Evolutionary conservation across 805 yeast genomes (phyloP), one percentile per base, ranked within the genome.

Genomic region (Blastobotrys peoriensis): DNA sequence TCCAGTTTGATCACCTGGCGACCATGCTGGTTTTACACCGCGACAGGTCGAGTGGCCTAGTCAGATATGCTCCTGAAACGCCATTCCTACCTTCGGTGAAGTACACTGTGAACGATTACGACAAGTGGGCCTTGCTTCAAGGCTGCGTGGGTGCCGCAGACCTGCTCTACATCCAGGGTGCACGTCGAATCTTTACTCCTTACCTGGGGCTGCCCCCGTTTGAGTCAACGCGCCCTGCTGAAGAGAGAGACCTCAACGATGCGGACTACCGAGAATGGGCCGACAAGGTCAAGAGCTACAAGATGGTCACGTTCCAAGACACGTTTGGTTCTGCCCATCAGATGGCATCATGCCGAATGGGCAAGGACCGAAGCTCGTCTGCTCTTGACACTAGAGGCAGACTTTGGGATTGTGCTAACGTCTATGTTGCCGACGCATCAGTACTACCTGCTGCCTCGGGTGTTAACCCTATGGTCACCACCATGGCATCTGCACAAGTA

Each of bases 381-480:
- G 76, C 78, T 3, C 66, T 68, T 35, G 73, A 71, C 46, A 52
- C 50, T 5, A 60, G 57, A 10, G 80, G 79, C 15, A 68, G 65
- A 36, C 64, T 74, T 13, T 73, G 63, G 54, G 80, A 75, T 50
- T 67, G 75, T 52, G 57, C 62, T 34, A 72, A 75, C 51, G 67
- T 75, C 23, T 71, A 65, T 48, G 71, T 75, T 15, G 74, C 76
- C 3, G 80, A 75, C 52, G 67, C 76, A 3, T 69, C 75, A 48
- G 69, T 66, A 5, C 60, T 74, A 62, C 79, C 79, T 4, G 60
- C 74, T 1, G 79, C 79, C 0, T 67, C 74, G 25, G 80, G 80
- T 2, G 76, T 68, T 33, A 75, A 75, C 52, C 79, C 80, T 5
- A 75, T 75, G 80, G 60, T 74, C 23, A 40, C 74, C 1, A 65